phyloP scores from a whole-genome alignment of 805 yeast genomes.

The Phaffomyces antillensis region DNA sequence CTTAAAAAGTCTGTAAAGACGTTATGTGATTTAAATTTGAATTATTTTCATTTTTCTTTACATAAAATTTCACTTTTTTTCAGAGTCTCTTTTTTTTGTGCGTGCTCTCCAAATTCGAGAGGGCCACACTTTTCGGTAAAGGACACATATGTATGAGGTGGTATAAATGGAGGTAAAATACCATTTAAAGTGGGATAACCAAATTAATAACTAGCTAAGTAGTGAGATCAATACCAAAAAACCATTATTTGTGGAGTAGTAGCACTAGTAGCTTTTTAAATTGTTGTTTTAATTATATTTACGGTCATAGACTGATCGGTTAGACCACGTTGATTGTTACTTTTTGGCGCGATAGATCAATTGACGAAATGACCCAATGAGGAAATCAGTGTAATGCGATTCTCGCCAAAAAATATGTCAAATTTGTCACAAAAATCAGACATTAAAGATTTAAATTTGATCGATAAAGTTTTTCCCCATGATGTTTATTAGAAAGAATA shows the following conservation, averaged over 20 bases:
- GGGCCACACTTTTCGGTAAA: neutral
- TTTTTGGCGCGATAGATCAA: neutral
- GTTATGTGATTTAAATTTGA: neutral
- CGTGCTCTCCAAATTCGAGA: conserved; percentile 1
- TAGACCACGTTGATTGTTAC: neutral
- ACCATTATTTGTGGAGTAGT: too few species aligned
- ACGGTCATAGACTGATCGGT: neutral
- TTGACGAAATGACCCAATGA: neutral
- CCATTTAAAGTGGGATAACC: neutral
- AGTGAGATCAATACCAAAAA: too few species aligned
- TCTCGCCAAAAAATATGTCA: conserved; percentile 2
- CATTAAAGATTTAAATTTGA: too few species aligned
- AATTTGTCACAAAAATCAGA: conserved; percentile 1
- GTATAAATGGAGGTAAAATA: neutral
- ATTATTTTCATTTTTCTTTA: neutral
- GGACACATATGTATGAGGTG: neutral
- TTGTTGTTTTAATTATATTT: too few species aligned
- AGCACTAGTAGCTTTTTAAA: too few species aligned
- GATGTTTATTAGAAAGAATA: too few species aligned
- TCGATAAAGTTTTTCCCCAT: too few species aligned
- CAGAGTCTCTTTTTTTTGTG: conserved; percentile 9
- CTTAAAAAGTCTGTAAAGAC: neutral
- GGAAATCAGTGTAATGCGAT: neutral
- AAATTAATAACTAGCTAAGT: too few species aligned
- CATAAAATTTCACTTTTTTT: conserved; percentile 6